These are phyloP conservation scores for Claviceps sp. DNA, from an alignment of 2,329 filamentous ascomycete species.

Conservation along the genomic window DNA sequence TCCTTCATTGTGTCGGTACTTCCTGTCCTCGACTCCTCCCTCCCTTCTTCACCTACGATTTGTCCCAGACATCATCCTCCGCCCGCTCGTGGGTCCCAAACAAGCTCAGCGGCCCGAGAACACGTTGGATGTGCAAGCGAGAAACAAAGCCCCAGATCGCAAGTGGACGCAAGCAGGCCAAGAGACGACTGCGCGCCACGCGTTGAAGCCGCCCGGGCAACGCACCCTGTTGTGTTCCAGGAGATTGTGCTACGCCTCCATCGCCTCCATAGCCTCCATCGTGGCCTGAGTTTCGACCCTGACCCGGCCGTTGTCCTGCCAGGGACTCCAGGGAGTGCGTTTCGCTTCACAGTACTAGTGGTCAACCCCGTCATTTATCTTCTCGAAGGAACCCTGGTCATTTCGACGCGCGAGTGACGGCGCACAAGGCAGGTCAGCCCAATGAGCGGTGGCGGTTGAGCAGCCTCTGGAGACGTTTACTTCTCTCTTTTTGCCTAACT, in stretches of 20 bases:
- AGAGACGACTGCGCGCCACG: not conserved
- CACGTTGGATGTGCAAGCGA: not conserved
- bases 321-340: not conserved
- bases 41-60: not conserved
- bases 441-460: not conserved
- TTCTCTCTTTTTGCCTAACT: conserved; percentile 12
- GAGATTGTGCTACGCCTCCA: too few species aligned
- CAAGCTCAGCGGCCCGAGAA: not conserved
- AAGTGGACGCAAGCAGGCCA: not conserved
- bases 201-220: too few species aligned
- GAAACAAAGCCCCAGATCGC: not conserved
- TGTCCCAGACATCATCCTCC: not conserved
- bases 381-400: not conserved
- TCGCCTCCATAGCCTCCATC: too few species aligned
- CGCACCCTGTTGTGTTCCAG: too few species aligned
- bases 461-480: conserved; percentile 2
- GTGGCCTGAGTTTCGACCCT: not conserved
- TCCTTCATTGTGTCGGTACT: too few species aligned
- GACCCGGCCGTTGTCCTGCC: not conserved
- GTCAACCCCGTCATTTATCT: not conserved
- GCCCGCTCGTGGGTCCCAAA: conserved; percentile 1
- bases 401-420: not conserved
- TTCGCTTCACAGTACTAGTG: not conserved
- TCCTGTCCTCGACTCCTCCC: too few species aligned
- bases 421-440: not conserved